Conservation (phyloP, 345 rosid genomes). For the Bruguiera sexangula region DNA sequence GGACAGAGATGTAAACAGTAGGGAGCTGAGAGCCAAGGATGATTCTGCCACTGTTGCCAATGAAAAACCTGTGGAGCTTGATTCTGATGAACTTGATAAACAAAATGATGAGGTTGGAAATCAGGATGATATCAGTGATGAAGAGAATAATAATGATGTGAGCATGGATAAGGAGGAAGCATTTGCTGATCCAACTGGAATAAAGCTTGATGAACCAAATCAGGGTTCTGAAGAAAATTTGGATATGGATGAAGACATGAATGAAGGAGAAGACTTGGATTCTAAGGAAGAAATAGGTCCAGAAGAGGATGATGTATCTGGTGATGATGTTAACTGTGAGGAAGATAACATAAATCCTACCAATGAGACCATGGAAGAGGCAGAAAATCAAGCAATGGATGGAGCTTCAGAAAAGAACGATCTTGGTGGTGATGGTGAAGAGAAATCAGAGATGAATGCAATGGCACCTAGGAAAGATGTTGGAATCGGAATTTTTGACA, state of each 20-base stretch:
- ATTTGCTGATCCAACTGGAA: conserved; percentile 57
- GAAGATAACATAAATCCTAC: conserved; percentile 34
- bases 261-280: conserved; percentile 39
- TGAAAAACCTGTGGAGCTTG: conserved; percentile 41
- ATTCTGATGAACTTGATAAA: conserved; percentile 42
- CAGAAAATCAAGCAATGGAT: conserved; percentile 36
- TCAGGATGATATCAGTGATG: conserved; percentile 47
- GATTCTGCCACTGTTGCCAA: conserved; percentile 39
- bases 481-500: conserved; percentile 39
- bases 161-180: conserved; percentile 61
- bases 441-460: conserved; percentile 36
- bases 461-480: conserved; percentile 36
- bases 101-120: conserved; percentile 40
- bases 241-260: conserved; percentile 36
- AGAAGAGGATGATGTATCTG: conserved; percentile 43
- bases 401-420: conserved; percentile 42
- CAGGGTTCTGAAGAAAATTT: conserved; percentile 44
- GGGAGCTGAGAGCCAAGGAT: conserved; percentile 87
- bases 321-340: conserved; percentile 37
- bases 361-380: conserved; percentile 47
- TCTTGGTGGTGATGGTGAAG: conserved; percentile 38
- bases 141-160: conserved; percentile 53
- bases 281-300: conserved; percentile 43
- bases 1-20: conserved; percentile 46
- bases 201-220: conserved; percentile 50